A percentile compares a stretch with the other conserved stretches of the same genome.
Conservation (phyloP, 352 stramenopile species). For the Globisporangium cylindrosporum region DNA sequence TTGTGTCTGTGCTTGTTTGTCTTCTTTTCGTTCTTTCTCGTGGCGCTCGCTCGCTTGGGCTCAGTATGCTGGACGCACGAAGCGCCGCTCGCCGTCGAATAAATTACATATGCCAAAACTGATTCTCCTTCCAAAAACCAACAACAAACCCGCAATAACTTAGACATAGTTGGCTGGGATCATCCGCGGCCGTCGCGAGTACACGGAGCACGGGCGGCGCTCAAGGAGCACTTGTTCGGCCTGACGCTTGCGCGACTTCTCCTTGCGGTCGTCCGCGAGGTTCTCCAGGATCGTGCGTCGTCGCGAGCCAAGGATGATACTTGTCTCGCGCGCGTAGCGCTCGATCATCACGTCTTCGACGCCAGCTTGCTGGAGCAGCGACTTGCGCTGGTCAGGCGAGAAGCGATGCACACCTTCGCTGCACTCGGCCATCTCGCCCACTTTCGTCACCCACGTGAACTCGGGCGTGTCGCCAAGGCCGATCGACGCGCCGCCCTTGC, state of each 20-base stretch:
- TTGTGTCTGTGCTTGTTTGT: conserved; percentile 6
- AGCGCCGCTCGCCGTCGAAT: conserved; percentile 6
- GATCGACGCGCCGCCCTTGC: conserved; percentile 39
- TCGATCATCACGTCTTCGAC: conserved; percentile 42
- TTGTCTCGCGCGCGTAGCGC: conserved; percentile 41
- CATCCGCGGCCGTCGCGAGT: conserved; percentile 55
- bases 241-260: conserved; percentile 40
- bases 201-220: conserved; percentile 36
- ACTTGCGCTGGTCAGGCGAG: conserved; percentile 31
- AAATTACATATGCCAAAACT: conserved; percentile 17
- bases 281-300: conserved; percentile 29
- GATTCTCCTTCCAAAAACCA: not conserved
- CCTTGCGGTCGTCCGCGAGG: conserved; percentile 23
- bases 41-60: not conserved
- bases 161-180: conserved; percentile 66
- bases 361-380: conserved; percentile 32
- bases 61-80: not conserved
- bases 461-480: conserved; percentile 36
- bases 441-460: conserved; percentile 49
- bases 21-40: not conserved
- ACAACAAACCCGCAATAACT: conserved; percentile 11
- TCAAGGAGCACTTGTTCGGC: conserved; percentile 41
- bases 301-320: conserved; percentile 44
- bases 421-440: conserved; percentile 45
- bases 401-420: conserved; percentile 50